Conservation (phyloP, 2,329 filamentous ascomycete species). For the Pyrenophora graminea region DNA sequence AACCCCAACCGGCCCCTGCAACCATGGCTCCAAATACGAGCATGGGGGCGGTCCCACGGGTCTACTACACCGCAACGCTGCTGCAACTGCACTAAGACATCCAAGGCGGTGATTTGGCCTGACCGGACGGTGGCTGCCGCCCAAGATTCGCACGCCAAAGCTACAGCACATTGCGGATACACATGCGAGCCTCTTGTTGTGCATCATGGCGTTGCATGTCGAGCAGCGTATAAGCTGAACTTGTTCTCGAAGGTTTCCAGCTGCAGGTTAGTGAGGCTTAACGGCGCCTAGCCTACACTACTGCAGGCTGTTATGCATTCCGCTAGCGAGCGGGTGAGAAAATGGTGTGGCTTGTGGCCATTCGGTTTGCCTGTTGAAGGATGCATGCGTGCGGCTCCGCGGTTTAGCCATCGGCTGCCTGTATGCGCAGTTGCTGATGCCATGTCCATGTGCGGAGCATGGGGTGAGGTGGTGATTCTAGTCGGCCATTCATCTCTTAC, state of each 20-base stretch:
- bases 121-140: slow-evolving; percentile 9
- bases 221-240: slow-evolving; percentile 1
- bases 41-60: background rate
- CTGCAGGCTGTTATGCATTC: slow-evolving; percentile 14
- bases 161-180: slow-evolving; percentile 6
- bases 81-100: background rate
- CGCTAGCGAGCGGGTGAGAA: slow-evolving; percentile 8
- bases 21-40: background rate
- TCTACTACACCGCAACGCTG: slow-evolving; percentile 6
- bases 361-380: slow-evolving; percentile 7
- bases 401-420: slow-evolving; percentile 7
- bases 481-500: too few relatives aligned
- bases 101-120: background rate
- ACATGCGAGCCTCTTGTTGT: slow-evolving; percentile 11
- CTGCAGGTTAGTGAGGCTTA: slow-evolving; percentile 12
- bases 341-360: slow-evolving; percentile 1
- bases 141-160: background rate
- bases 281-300: slow-evolving; percentile 13
- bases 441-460: background rate
- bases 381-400: slow-evolving; percentile 9
- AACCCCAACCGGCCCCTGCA: background rate
- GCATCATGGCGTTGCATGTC: slow-evolving; percentile 9
- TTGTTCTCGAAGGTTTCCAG: slow-evolving; percentile 11
- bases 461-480: background rate
- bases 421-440: background rate